Evolutionary conservation across 352 stramenopile genomes (phyloP), one percentile per base, ranked within the genome.

Genomic region (Phytophthora palmivora): DNA sequence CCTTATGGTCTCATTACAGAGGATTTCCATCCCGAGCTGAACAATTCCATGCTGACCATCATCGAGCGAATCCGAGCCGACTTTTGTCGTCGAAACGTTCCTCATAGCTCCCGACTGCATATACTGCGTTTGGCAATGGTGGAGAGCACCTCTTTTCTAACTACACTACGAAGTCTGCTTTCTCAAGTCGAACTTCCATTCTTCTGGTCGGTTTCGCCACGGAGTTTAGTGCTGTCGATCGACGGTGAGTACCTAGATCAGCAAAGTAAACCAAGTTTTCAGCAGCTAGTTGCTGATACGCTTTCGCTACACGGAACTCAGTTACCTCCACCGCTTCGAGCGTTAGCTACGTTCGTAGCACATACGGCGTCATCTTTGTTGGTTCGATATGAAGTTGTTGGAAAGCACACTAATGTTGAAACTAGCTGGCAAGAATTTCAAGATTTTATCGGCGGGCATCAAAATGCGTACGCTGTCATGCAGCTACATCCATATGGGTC

Each of bases 401-500:
- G 82, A 14, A 70, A 76, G 32, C 67, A 76, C 28, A 74, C 69
- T 5, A 63, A 61, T n/a, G 76, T 85, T 12, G 56, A 73, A 10
- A 86, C 64, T 3, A 61, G 68, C 1, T 93, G 84, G 84, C 60
- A 61, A 32, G 78, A 84, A 8, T 89, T 94, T 22, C 81, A 91
- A 48, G 69, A 76, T 3, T 73, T 86, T 4, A 59, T 94, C 1
- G 67, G 67, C 11, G 84, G 79, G 12, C 63, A 86, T 5, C 79
- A 91, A 47, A 73, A 91, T 32, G 74, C 63, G 2, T 94, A 92
- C 48, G 84, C 84, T 0, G 38, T 89, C 10, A 38, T 95, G 11
- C 66, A 90, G 34, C 19, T 95, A 0, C 65, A 76, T 15, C 87
- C 87, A n/a, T 83, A 95, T 50, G 84, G 84, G 8, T 69, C 89